Evolutionary conservation across 805 yeast species (phyloP).

Genomic region (Jamesozyma rosinii): DNA sequence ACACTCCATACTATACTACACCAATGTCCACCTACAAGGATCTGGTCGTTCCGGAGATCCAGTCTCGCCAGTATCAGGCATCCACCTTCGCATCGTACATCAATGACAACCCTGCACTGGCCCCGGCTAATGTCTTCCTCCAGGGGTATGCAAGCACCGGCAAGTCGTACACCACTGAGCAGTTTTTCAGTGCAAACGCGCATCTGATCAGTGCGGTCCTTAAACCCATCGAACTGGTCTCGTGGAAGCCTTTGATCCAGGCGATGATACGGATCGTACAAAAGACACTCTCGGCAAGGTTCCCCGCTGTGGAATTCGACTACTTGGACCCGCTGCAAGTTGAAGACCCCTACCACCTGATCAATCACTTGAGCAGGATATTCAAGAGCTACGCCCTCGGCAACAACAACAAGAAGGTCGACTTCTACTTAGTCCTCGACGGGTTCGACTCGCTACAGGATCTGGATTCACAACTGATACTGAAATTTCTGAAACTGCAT

Average conservation of each 20-base stretch:
- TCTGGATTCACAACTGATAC: slow-evolving; percentile 23
- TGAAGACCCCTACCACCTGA: slow-evolving; percentile 24
- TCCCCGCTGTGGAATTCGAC: slow-evolving; percentile 4
- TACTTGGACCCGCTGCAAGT: slow-evolving; percentile 24
- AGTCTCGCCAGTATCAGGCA: slow-evolving; percentile 22
- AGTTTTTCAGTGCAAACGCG: slow-evolving; percentile 13
- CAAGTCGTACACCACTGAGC: slow-evolving; percentile 19
- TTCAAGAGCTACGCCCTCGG: slow-evolving; percentile 2
- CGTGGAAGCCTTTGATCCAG: slow-evolving; percentile 28
- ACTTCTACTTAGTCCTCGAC: slow-evolving; percentile 22
- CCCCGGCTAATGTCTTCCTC: slow-evolving; percentile 21
- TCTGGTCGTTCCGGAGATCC: neutral
- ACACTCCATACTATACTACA: too few species aligned
- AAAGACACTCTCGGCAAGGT: slow-evolving; percentile 9
- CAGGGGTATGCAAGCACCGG: slow-evolving; percentile 28
- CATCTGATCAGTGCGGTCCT: slow-evolving; percentile 15
- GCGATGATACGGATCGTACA: slow-evolving; percentile 22
- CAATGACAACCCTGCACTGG: slow-evolving; percentile 12
- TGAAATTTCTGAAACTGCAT: slow-evolving; percentile 21
- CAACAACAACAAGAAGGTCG: neutral
- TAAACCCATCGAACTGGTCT: slow-evolving; percentile 24
- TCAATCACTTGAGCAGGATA: slow-evolving; percentile 13
- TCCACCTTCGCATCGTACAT: slow-evolving; percentile 16
- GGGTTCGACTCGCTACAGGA: slow-evolving; percentile 29
- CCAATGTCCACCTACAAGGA: too few species aligned